These are phyloP conservation scores for Albatrellus ellisii DNA, from an alignment of 768 basidiomycete species.

Conservation along the genomic window DNA sequence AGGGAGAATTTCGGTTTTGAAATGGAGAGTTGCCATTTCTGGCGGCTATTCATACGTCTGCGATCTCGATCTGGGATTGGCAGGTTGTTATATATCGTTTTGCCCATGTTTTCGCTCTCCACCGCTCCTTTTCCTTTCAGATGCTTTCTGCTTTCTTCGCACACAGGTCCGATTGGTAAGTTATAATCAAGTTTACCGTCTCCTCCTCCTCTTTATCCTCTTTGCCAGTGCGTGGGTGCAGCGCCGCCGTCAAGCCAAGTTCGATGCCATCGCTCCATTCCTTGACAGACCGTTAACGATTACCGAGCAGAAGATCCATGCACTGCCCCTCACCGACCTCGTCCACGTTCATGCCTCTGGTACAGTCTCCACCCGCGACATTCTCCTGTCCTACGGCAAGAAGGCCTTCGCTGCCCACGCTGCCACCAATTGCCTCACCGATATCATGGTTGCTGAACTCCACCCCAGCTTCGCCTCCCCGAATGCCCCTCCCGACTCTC, in stretches of 20 bases:
- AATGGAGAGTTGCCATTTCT: too few relatives aligned
- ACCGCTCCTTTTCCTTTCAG: too few relatives aligned
- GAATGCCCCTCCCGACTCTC: not conserved
- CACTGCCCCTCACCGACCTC: conserved; percentile 24
- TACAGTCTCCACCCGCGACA: conserved; percentile 17
- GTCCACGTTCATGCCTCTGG: conserved; percentile 21
- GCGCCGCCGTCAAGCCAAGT: not conserved
- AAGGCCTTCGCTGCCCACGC: conserved; percentile 26
- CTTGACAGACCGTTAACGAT: not conserved
- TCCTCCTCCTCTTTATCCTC: not conserved
- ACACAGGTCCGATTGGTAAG: not conserved
- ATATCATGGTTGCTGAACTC: conserved; percentile 27
- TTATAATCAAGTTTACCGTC: not conserved
- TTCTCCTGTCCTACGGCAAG: conserved; percentile 29
- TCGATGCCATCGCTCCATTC: not conserved
- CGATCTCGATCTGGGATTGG: too few relatives aligned
- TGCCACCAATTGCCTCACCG: conserved; percentile 37
- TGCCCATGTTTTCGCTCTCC: too few relatives aligned
- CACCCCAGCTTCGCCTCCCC: conserved; percentile 4
- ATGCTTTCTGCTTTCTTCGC: too few relatives aligned
- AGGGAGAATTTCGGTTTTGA: too few relatives aligned
- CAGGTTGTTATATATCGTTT: too few relatives aligned
- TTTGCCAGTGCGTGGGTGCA: not conserved
- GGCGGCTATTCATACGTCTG: too few relatives aligned
- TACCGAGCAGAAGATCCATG: conserved; percentile 22